Conservation (phyloP, 306 rosid genomes). For the Cotoneaster glaucophyllus region DNA sequence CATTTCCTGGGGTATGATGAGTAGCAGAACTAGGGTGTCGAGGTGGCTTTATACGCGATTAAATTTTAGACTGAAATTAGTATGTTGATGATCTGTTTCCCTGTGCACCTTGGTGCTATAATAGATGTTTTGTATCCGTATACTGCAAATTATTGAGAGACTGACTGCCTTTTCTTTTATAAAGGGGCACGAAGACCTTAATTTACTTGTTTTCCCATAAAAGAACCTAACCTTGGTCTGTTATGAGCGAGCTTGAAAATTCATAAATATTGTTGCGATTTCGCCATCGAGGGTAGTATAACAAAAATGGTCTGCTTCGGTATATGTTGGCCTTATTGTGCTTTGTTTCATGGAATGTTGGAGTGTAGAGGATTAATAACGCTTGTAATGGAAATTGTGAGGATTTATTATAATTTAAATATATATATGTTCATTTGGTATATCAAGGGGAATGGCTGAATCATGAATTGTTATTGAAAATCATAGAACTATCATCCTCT, state of each 20-base stretch:
- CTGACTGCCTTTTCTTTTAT: background rate
- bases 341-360: background rate
- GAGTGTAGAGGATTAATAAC: background rate
- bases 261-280: background rate
- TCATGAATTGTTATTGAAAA: background rate
- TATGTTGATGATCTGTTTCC: background rate
- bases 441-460: background rate
- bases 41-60: background rate
- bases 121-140: background rate
- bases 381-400: background rate
- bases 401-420: too few relatives aligned
- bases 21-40: too few relatives aligned
- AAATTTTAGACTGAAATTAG: background rate
- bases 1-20: too few relatives aligned
- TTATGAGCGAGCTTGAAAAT: background rate
- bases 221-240: background rate
- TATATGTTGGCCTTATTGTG: background rate
- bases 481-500: too few relatives aligned
- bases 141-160: background rate
- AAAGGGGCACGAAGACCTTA: background rate
- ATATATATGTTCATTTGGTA: background rate
- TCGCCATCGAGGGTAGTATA: background rate
- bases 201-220: background rate
- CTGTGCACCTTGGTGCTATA: background rate
- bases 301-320: background rate